phyloP scores from a whole-genome alignment of 768 basidiomycete species.

The Suillus lakei region DNA sequence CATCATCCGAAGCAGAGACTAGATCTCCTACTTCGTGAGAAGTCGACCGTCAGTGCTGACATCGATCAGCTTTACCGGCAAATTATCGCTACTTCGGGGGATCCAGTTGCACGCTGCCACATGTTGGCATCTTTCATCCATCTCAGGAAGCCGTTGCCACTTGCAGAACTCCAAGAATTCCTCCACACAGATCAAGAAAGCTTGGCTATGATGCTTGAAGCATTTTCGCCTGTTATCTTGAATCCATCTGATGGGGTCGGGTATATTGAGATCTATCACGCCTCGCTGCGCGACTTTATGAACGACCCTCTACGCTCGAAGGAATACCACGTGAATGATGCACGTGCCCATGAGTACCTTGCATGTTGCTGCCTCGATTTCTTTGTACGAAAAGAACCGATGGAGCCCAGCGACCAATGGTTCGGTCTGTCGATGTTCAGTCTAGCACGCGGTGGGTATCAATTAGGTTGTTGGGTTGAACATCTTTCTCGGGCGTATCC shows the following conservation, averaged over 20 bases:
- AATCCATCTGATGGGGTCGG: not conserved
- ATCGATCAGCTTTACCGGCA: not conserved
- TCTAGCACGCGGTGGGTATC: too few species aligned
- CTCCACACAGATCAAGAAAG: not conserved
- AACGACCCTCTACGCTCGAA: not conserved
- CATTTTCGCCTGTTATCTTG: not conserved
- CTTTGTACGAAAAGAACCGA: not conserved
- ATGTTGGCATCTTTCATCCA: not conserved
- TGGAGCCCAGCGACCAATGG: not conserved
- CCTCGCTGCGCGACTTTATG: not conserved
- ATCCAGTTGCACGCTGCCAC: not conserved
- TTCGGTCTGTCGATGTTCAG: too few species aligned
- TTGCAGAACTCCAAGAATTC: not conserved
- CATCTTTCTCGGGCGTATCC: not conserved
- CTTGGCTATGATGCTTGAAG: not conserved
- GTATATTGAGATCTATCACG: not conserved
- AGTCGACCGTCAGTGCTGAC: not conserved
- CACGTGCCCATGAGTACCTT: not conserved
- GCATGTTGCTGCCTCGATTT: not conserved
- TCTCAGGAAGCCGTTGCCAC: not conserved
- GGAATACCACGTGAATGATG: not conserved
- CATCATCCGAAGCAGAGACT: not conserved
- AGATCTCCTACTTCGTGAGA: not conserved
- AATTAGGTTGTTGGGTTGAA: too few species aligned
- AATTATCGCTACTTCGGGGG: not conserved